Evolutionary conservation across 2,329 filamentous ascomycete species (phyloP).

Genomic region (Magnaporthiopsis rhizophila): DNA sequence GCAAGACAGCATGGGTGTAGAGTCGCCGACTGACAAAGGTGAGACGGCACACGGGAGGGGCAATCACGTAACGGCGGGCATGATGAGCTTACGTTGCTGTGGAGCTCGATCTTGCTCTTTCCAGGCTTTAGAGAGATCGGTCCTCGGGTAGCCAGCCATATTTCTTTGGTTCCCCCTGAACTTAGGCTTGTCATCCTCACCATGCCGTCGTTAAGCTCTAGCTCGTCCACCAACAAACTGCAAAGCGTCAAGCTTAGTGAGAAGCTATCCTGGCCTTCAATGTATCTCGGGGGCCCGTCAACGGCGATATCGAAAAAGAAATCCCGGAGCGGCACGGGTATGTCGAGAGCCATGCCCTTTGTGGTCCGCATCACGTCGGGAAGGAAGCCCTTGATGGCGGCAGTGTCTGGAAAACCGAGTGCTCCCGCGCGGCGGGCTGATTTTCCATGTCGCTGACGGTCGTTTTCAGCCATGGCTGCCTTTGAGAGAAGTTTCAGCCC

Average conservation of each 20-base stretch:
- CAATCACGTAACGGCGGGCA: slow-evolving; percentile 17
- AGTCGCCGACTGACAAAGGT: not conserved
- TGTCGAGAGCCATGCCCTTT: slow-evolving; percentile 42
- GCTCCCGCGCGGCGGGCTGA: not conserved
- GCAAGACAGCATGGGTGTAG: not conserved
- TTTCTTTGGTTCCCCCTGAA: slow-evolving; percentile 51
- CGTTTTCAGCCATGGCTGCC: slow-evolving; percentile 42
- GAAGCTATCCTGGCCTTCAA: slow-evolving; percentile 67
- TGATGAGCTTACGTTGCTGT: slow-evolving; percentile 32
- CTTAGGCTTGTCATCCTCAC: slow-evolving; percentile 53
- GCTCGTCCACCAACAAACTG: slow-evolving; percentile 63
- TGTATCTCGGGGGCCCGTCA: slow-evolving; percentile 60
- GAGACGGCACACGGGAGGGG: not conserved
- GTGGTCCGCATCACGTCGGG: slow-evolving; percentile 38
- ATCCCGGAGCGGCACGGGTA: slow-evolving; percentile 59
- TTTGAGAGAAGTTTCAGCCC: slow-evolving; percentile 68
- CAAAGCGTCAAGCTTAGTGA: slow-evolving; percentile 58
- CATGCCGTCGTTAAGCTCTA: slow-evolving; percentile 57
- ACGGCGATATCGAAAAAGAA: slow-evolving; percentile 68
- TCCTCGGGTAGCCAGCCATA: slow-evolving; percentile 24
- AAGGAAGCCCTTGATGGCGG: slow-evolving; percentile 39
- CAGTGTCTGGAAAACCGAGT: slow-evolving; percentile 18
- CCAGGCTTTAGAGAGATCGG: slow-evolving; percentile 46
- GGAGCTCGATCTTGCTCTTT: slow-evolving; percentile 34
- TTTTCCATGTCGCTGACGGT: slow-evolving; percentile 1